Evolutionary conservation across 148 eudicot genomes (phyloP).

Genomic region (Vaccinium darrowii): DNA sequence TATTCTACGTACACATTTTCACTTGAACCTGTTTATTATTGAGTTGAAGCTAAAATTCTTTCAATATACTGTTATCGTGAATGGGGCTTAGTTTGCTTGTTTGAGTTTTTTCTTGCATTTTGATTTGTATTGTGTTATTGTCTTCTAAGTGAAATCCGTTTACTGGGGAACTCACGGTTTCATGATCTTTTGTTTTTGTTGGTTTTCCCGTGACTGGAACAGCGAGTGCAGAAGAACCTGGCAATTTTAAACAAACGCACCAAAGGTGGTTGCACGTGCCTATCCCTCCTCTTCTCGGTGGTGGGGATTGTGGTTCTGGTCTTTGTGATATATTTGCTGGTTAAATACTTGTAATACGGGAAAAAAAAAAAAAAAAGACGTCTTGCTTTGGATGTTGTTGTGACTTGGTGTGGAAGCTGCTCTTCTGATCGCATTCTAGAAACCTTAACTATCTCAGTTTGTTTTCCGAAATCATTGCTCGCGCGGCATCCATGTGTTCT

Average conservation of each 20-base stretch:
- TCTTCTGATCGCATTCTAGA: background rate
- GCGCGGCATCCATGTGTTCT: background rate
- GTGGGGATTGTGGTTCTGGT: constrained; percentile 54
- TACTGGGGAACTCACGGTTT: background rate
- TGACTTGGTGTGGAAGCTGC: constrained; percentile 11
- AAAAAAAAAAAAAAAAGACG: background rate
- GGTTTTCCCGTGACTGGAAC: constrained; percentile 21
- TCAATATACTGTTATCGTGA: background rate
- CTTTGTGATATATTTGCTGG: constrained; percentile 48
- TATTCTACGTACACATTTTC: background rate
- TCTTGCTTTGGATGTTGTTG: background rate
- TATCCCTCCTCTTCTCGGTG: constrained; percentile 52
- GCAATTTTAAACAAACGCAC: constrained; percentile 65
- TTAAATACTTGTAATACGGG: constrained; percentile 61
- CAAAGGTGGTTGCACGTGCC: constrained; percentile 74
- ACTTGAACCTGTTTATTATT: background rate
- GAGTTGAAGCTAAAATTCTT: background rate
- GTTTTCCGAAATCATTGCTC: background rate
- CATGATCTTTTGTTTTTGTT: background rate
- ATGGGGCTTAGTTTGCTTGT: background rate
- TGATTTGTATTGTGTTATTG: background rate
- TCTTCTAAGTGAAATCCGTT: background rate
- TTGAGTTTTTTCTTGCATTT: background rate
- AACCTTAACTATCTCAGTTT: background rate
- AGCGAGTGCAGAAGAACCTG: constrained; percentile 78